phyloP scores from a whole-genome alignment of 2,329 filamentous ascomycete genomes.

The Calonectria fujianensis region DNA sequence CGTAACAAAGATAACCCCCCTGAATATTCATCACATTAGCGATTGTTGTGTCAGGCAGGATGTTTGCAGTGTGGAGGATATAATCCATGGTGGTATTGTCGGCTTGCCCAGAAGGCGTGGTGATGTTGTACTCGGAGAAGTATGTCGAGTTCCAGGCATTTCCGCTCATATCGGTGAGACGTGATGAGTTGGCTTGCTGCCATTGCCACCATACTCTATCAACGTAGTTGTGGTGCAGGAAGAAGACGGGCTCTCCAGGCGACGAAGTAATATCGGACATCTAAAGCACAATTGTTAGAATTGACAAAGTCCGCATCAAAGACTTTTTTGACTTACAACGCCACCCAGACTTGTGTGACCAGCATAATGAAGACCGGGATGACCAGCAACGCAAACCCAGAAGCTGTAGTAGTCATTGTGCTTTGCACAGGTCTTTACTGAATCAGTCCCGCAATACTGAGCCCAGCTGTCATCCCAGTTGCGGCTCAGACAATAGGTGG shows the following conservation, averaged over 20 bases:
- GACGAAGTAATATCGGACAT: conserved; percentile 19
- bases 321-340: background rate
- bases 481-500: conserved; percentile 8
- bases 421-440: background rate
- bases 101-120: background rate
- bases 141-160: conserved; percentile 23
- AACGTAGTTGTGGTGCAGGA: conserved; percentile 23
- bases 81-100: conserved; percentile 20
- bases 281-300: background rate
- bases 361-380: conserved; percentile 18
- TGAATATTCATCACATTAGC: conserved; percentile 18
- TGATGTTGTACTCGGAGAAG: conserved; percentile 17
- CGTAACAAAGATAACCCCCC: conserved; percentile 10
- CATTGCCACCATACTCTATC: conserved; percentile 17
- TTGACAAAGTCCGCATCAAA: background rate
- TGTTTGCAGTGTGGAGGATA: background rate
- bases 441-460: conserved; percentile 8
- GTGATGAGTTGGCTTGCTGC: conserved; percentile 1
- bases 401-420: conserved; percentile 22
- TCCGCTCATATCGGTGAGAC: conserved; percentile 10
- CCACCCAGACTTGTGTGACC: conserved; percentile 4
- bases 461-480: background rate
- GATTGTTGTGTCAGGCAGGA: conserved; percentile 13
- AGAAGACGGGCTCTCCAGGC: conserved; percentile 15
- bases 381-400: conserved; percentile 10